Conservation (phyloP, 208 protist genomes). For the Trypanosoma vivax region DNA sequence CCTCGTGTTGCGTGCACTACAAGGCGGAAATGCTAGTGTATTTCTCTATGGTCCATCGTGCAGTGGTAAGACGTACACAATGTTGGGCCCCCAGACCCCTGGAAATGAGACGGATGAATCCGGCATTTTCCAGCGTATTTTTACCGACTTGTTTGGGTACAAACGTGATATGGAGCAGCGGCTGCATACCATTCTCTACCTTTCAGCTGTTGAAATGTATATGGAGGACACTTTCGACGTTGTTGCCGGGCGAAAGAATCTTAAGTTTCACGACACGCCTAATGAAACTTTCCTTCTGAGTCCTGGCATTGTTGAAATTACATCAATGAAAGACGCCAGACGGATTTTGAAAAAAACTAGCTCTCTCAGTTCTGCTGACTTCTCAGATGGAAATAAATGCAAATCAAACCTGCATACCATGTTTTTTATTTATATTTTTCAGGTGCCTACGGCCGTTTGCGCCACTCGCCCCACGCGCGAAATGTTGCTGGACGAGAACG, state of each 20-base stretch:
- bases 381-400: slow-evolving; percentile 87
- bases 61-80: slow-evolving; percentile 89
- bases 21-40: slow-evolving; percentile 74
- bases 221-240: slow-evolving; percentile 86
- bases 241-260: slow-evolving; percentile 64
- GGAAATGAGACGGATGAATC: slow-evolving; percentile 35
- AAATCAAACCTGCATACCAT: slow-evolving; percentile 88
- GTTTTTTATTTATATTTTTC: slow-evolving; percentile 87
- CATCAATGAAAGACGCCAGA: slow-evolving; percentile 63
- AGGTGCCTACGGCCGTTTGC: slow-evolving; percentile 32
- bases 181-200: slow-evolving; percentile 59
- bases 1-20: slow-evolving; percentile 72
- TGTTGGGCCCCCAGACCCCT: slow-evolving; percentile 60
- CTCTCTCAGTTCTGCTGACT: slow-evolving; percentile 58
- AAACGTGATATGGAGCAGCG: slow-evolving; percentile 27
- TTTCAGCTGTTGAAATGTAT: slow-evolving; percentile 86
- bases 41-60: slow-evolving; percentile 90
- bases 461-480: slow-evolving; percentile 24
- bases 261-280: slow-evolving; percentile 74
- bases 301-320: slow-evolving; percentile 59
- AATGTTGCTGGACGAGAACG: slow-evolving; percentile 48
- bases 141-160: slow-evolving; percentile 81
- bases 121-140: slow-evolving; percentile 81
- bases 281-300: slow-evolving; percentile 65
- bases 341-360: slow-evolving; percentile 72